phyloP scores from a whole-genome alignment of 2,329 filamentous ascomycete species.

The Drechslera avenae region DNA sequence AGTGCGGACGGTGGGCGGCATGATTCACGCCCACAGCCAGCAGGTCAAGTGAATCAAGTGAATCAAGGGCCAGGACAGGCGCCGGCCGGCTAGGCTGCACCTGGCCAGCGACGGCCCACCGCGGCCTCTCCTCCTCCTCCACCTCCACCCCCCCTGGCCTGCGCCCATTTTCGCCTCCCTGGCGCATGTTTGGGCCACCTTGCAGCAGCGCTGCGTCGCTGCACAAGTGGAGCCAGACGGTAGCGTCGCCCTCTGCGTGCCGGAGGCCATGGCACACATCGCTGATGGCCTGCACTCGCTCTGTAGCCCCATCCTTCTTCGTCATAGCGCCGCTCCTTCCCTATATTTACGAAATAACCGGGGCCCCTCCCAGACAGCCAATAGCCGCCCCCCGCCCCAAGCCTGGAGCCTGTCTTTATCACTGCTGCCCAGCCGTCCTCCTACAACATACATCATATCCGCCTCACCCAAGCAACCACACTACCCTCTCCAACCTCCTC shows the following conservation, averaged over 20 bases:
- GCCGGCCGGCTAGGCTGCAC: constrained; percentile 29
- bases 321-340: constrained; percentile 47
- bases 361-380: constrained; percentile 30
- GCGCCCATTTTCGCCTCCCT: constrained; percentile 33
- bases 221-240: constrained; percentile 27
- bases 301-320: constrained; percentile 44
- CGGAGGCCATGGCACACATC: constrained; percentile 33
- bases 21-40: no score
- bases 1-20: constrained; percentile 28
- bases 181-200: constrained; percentile 21
- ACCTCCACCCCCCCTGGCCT: no score
- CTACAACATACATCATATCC: constrained; percentile 47
- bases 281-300: constrained; percentile 36
- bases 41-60: no score
- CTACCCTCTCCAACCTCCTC: neutral
- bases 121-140: constrained; percentile 23
- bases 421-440: constrained; percentile 44
- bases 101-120: constrained; percentile 25
- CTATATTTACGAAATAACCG: constrained; percentile 47
- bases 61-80: constrained; percentile 26
- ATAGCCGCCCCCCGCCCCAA: constrained; percentile 28
- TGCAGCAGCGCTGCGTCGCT: constrained; percentile 13
- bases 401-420: constrained; percentile 35
- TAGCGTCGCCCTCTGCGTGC: constrained; percentile 31
- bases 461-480: constrained; percentile 30